Evolutionary conservation across 192 early-diverging fungal species (phyloP).

Genomic region (Dissophora globulifera): DNA sequence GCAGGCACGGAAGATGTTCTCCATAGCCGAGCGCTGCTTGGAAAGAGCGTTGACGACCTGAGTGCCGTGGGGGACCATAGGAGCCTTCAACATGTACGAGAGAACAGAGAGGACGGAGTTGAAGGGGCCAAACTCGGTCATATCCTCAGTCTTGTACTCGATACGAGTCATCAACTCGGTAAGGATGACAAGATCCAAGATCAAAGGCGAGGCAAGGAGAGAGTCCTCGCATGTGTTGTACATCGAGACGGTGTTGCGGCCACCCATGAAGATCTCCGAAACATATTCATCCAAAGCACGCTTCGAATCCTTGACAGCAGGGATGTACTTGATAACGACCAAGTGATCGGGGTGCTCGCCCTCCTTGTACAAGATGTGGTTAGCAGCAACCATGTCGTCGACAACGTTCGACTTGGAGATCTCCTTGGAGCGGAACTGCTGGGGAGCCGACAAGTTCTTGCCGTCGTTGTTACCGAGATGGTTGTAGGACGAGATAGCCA

Average conservation of each 20-base stretch:
- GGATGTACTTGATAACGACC: conserved; percentile 99
- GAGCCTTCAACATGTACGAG: conserved; percentile 96
- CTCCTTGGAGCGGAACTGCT: conserved; percentile 99
- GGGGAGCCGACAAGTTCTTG: conserved; percentile 94
- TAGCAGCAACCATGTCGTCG: conserved; percentile 99
- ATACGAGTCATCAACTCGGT: conserved; percentile 98
- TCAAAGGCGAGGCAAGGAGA: conserved; percentile 95
- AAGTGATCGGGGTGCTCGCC: conserved; percentile 76
- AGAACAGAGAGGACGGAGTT: conserved; percentile 95
- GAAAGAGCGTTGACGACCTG: conserved; percentile 96
- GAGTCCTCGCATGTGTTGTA: conserved; percentile 99
- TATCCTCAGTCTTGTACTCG: conserved; percentile 83
- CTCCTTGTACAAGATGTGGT: conserved; percentile 90
- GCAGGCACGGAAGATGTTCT: conserved; percentile 98
- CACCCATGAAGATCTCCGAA: conserved; percentile 99
- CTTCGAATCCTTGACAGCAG: conserved; percentile 96
- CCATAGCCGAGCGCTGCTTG: conserved; percentile 96
- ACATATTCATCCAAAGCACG: conserved; percentile 98
- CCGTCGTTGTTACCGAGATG: conserved; percentile 99
- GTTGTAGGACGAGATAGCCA: conserved; percentile 97
- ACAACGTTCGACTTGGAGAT: conserved; percentile 99
- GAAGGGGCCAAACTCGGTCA: conserved; percentile 84
- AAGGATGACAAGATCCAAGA: conserved; percentile 95
- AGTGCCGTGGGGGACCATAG: conserved; percentile 90
- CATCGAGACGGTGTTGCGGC: conserved; percentile 92